Percentiles rank a stretch among this genome's conserved stretches.
Evolutionary conservation across 2,329 filamentous ascomycete species (phyloP).

Genomic region (Ceratocystis lukuohia): DNA sequence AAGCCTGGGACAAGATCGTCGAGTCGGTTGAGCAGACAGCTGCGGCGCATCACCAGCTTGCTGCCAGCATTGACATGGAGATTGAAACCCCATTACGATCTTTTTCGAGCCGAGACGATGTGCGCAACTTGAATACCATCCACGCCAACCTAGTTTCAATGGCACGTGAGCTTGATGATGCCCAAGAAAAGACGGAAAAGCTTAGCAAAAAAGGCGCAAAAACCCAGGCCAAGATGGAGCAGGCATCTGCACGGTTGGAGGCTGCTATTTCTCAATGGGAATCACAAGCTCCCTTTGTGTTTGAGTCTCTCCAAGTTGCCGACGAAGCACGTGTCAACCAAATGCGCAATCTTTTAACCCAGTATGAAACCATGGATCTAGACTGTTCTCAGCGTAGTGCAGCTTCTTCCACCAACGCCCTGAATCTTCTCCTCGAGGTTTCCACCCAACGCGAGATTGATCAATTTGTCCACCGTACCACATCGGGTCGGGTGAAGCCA

Average conservation of each 20-base stretch:
- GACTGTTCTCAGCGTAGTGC: slow-evolving; percentile 71
- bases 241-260: slow-evolving; percentile 59
- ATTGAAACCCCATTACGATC: slow-evolving; percentile 72
- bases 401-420: slow-evolving; percentile 59
- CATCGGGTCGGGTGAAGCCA: slow-evolving; percentile 28
- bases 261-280: slow-evolving; percentile 79
- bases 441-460: slow-evolving; percentile 79
- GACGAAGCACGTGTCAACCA: slow-evolving; percentile 85
- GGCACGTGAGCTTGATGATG: slow-evolving; percentile 72
- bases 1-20: slow-evolving; percentile 80
- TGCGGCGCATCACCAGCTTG: slow-evolving; percentile 67
- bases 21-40: slow-evolving; percentile 68
- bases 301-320: slow-evolving; percentile 78
- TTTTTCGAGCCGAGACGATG: slow-evolving; percentile 62
- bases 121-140: slow-evolving; percentile 67
- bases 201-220: slow-evolving; percentile 65
- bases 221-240: slow-evolving; percentile 64
- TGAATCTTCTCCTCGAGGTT: slow-evolving; percentile 74
- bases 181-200: slow-evolving; percentile 77
- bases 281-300: slow-evolving; percentile 85
- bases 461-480: slow-evolving; percentile 43
- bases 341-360: slow-evolving; percentile 78
- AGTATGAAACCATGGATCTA: slow-evolving; percentile 83
- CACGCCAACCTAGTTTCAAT: slow-evolving; percentile 66
- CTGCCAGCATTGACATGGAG: slow-evolving; percentile 71